Evolutionary conservation across 179 eudicot species (phyloP).

Genomic region (Silene coronaria): DNA sequence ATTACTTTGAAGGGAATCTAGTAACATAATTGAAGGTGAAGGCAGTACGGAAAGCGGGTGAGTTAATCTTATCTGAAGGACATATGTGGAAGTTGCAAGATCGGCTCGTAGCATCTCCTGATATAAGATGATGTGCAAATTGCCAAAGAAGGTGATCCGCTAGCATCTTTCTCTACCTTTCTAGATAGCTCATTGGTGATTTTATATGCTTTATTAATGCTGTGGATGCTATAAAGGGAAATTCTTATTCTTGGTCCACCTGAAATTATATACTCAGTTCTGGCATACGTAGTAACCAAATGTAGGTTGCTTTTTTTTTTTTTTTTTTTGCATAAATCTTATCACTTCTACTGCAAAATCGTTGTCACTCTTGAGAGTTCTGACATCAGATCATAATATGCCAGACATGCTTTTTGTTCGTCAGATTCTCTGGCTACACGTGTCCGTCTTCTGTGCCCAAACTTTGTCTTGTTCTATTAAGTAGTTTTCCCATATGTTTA

Average conservation of each 20-base stretch:
- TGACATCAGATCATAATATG: constrained; percentile 16
- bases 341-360: constrained; percentile 26
- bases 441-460: constrained; percentile 17
- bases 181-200: constrained; percentile 25
- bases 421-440: constrained; percentile 15
- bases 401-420: constrained; percentile 19
- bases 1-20: constrained; percentile 18
- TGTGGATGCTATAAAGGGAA: constrained; percentile 24
- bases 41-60: constrained; percentile 26
- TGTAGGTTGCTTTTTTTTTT: constrained; percentile 16
- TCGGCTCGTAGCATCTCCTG: constrained; percentile 28
- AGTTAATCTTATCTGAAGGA: constrained; percentile 25
- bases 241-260: constrained; percentile 30
- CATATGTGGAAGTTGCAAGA: constrained; percentile 12
- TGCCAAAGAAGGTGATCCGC: constrained; percentile 23
- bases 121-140: constrained; percentile 21
- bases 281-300: constrained; percentile 17
- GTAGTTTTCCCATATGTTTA: not conserved
- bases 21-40: constrained; percentile 14
- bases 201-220: constrained; percentile 22
- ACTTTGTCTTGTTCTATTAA: constrained; percentile 9
- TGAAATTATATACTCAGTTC: constrained; percentile 17
- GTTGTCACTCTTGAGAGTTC: constrained; percentile 10
- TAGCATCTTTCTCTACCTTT: constrained; percentile 21
- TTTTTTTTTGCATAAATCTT: constrained; percentile 21